A percentile compares a stretch with the other conserved stretches of the same genome.
Evolutionary conservation across 202 grass and related monocot species (phyloP).

Genomic region (Hordeum pubiflorum): DNA sequence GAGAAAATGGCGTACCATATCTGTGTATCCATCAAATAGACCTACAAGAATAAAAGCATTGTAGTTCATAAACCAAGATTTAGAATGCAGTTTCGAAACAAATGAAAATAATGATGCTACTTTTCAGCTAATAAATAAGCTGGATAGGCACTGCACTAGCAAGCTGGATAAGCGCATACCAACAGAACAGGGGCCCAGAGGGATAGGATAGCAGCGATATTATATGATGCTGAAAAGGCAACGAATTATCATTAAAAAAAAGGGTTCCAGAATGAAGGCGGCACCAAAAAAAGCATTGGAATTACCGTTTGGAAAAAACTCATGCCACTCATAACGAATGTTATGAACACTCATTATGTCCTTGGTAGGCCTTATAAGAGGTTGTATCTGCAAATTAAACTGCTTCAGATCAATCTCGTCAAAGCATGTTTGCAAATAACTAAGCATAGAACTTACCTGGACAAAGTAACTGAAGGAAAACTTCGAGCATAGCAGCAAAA

Average conservation of each 20-base stretch:
- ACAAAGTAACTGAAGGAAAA: slow-evolving; percentile 88
- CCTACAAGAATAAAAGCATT: slow-evolving; percentile 40
- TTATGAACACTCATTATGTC: slow-evolving; percentile 81
- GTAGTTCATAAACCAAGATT: not conserved
- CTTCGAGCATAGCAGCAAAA: slow-evolving; percentile 73
- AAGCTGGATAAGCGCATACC: slow-evolving; percentile 39
- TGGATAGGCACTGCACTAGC: slow-evolving; percentile 5
- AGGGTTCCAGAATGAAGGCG: not conserved
- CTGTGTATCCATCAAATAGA: slow-evolving; percentile 99
- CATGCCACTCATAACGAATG: slow-evolving; percentile 87
- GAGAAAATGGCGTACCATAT: slow-evolving; percentile 96
- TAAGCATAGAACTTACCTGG: slow-evolving; percentile 52
- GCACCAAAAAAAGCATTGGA: not conserved
- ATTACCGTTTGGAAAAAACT: slow-evolving; percentile 95
- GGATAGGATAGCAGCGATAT: slow-evolving; percentile 68
- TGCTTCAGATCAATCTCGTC: slow-evolving; percentile 7
- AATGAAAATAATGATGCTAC: not conserved
- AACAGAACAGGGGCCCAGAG: slow-evolving; percentile 86
- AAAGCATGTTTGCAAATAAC: slow-evolving; percentile 20
- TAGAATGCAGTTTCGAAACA: not conserved
- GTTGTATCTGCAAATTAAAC: slow-evolving; percentile 74
- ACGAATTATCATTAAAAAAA: slow-evolving; percentile 16
- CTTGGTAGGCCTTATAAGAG: slow-evolving; percentile 85
- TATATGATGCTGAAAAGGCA: slow-evolving; percentile 59
- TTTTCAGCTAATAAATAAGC: slow-evolving; percentile 14